Conservation (phyloP, 257 asterid genomes). For the Solanum gandarillasii region DNA sequence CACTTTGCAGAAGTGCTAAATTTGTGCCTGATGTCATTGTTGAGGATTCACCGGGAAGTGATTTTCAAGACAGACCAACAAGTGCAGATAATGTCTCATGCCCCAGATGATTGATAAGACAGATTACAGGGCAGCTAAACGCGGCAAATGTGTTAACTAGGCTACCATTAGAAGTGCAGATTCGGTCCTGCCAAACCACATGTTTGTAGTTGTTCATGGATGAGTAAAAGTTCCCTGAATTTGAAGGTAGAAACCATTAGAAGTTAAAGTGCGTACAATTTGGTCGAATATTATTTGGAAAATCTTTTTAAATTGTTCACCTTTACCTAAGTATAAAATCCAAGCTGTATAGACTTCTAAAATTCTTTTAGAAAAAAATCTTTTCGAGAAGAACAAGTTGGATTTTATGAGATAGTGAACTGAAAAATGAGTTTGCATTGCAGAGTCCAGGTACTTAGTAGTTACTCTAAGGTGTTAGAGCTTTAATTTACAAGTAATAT, state of each 20-base stretch:
- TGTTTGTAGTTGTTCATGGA: conserved; percentile 85
- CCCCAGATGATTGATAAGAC: conserved; percentile 44
- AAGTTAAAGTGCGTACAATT: background rate
- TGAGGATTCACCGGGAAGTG: conserved; percentile 30
- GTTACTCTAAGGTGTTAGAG: background rate
- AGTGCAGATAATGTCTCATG: conserved; percentile 44
- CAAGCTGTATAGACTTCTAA: background rate
- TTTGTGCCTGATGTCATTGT: conserved; percentile 31
- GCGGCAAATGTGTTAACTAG: conserved; percentile 32
- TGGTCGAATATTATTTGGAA: background rate
- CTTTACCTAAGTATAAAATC: background rate
- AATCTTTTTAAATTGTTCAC: background rate
- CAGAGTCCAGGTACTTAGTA: background rate
- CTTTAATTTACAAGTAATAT: too few species aligned
- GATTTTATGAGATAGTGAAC: background rate
- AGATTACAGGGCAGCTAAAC: conserved; percentile 69
- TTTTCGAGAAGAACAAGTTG: background rate
- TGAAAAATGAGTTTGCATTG: background rate
- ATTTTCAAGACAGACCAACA: conserved; percentile 16
- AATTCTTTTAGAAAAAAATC: background rate
- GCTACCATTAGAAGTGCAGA: background rate
- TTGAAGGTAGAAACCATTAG: conserved; percentile 1
- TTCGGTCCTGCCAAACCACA: conserved; percentile 72
- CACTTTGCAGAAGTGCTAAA: conserved; percentile 21
- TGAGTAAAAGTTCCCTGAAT: conserved; percentile 72